phyloP scores from a whole-genome alignment of 768 basidiomycete genomes.

The Termitomyces sp. region DNA sequence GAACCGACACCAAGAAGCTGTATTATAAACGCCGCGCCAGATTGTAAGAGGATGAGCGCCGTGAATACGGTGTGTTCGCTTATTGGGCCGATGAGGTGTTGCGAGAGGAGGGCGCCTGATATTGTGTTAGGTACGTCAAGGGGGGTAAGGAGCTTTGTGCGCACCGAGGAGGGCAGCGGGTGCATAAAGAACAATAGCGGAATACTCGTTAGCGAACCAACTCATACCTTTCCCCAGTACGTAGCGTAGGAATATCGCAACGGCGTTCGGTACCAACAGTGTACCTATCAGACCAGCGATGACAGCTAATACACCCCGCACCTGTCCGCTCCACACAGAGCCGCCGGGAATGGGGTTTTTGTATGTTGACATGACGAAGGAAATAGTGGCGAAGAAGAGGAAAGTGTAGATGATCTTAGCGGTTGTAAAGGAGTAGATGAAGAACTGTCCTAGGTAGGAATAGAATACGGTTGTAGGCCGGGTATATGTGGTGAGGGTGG shows the following conservation, averaged over 20 bases:
- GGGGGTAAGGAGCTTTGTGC: background rate
- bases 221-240: slow-evolving; percentile 69
- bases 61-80: slow-evolving; percentile 60
- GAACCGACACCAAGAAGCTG: slow-evolving; percentile 75
- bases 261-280: slow-evolving; percentile 57
- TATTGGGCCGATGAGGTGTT: slow-evolving; percentile 48
- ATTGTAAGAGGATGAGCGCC: slow-evolving; percentile 56
- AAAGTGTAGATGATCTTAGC: slow-evolving; percentile 61
- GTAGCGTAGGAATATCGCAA: slow-evolving; percentile 63
- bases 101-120: slow-evolving; percentile 58
- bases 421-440: slow-evolving; percentile 69
- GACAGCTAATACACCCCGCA: slow-evolving; percentile 44
- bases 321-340: slow-evolving; percentile 34
- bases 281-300: slow-evolving; percentile 49
- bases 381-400: slow-evolving; percentile 42
- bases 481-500: slow-evolving; percentile 48
- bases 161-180: slow-evolving; percentile 70
- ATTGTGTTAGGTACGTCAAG: background rate
- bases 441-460: slow-evolving; percentile 60
- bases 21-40: slow-evolving; percentile 46
- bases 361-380: slow-evolving; percentile 34
- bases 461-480: slow-evolving; percentile 75
- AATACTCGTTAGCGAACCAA: slow-evolving; percentile 78
- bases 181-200: slow-evolving; percentile 64
- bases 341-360: slow-evolving; percentile 28